phyloP scores from a whole-genome alignment of 2,329 filamentous ascomycete genomes.

The Pochonia chlamydosporia region DNA sequence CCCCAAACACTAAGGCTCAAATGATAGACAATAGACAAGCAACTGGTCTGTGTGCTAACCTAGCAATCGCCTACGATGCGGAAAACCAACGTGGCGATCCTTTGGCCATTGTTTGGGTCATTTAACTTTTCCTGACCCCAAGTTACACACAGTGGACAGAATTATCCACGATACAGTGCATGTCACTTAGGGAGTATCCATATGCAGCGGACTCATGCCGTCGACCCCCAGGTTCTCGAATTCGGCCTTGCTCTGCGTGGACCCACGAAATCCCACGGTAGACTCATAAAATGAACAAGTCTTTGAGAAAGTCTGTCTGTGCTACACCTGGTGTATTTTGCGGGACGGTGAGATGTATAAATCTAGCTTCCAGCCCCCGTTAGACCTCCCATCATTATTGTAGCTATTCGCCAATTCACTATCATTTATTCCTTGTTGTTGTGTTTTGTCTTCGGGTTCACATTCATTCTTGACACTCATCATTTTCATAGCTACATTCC shows the following conservation, averaged over 20 bases:
- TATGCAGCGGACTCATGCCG: neutral
- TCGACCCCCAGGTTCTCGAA: neutral
- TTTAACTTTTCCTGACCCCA: no score
- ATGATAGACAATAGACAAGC: no score
- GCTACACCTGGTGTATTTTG: conserved; percentile 1
- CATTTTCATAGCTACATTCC: conserved; percentile 6
- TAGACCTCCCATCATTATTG: neutral
- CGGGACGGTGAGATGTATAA: conserved; percentile 4
- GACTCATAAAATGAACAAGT: neutral
- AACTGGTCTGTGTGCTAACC: no score
- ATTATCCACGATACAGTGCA: no score
- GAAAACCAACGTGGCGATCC: no score
- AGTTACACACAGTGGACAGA: no score
- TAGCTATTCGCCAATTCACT: neutral
- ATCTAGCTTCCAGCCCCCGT: neutral
- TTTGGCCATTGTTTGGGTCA: no score
- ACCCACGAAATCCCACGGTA: conserved; percentile 1
- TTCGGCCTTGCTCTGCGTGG: neutral
- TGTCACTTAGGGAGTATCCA: neutral
- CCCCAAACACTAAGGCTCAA: no score
- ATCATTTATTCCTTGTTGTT: conserved; percentile 3
- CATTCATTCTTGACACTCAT: conserved; percentile 24
- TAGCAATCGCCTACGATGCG: no score
- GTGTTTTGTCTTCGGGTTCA: conserved; percentile 6
- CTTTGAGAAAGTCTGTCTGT: neutral